A percentile compares a stretch with the other conserved stretches of the same genome.
Conservation (phyloP, 2,329 filamentous ascomycete species). For the Phyllosticta ampelicida region DNA sequence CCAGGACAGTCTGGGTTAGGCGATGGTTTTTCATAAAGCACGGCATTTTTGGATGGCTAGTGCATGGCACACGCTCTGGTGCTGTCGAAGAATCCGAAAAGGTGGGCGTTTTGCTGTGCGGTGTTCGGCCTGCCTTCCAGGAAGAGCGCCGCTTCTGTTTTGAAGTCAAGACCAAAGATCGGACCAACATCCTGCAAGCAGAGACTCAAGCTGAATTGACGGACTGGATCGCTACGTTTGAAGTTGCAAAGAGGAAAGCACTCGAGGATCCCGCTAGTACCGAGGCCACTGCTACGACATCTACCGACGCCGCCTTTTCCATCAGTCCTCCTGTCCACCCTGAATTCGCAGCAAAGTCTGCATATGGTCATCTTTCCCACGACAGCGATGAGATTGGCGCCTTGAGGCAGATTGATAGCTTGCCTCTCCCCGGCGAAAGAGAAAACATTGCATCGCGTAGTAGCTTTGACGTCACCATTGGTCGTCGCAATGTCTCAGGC, state of each 20-base stretch:
- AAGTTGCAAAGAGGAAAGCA: slow-evolving; percentile 85
- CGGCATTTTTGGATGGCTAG: slow-evolving; percentile 90
- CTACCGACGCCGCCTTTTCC: slow-evolving; percentile 68
- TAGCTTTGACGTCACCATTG: slow-evolving; percentile 57
- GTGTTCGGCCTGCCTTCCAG: slow-evolving; percentile 77
- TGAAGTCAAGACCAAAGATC: slow-evolving; percentile 95
- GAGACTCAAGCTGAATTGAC: slow-evolving; percentile 88
- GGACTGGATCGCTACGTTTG: slow-evolving; percentile 89
- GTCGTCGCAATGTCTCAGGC: slow-evolving; percentile 38
- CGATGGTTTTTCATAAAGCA: slow-evolving; percentile 95
- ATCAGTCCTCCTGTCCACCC: slow-evolving; percentile 80
- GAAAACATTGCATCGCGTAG: slow-evolving; percentile 43
- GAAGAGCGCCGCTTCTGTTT: slow-evolving; percentile 96
- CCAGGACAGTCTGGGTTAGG: slow-evolving; percentile 77
- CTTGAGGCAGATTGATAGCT: slow-evolving; percentile 52
- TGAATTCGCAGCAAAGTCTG: slow-evolving; percentile 75
- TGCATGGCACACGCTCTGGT: slow-evolving; percentile 65
- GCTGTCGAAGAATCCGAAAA: slow-evolving; percentile 94
- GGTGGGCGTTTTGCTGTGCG: slow-evolving; percentile 89
- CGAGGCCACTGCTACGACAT: slow-evolving; percentile 31
- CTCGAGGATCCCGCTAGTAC: slow-evolving; percentile 60
- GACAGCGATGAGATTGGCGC: slow-evolving; percentile 42
- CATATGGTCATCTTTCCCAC: slow-evolving; percentile 52
- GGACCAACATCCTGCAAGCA: slow-evolving; percentile 77
- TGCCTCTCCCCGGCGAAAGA: slow-evolving; percentile 52